phyloP scores from a whole-genome alignment of 2,329 filamentous ascomycete genomes.

The Byssochlamys sp. region DNA sequence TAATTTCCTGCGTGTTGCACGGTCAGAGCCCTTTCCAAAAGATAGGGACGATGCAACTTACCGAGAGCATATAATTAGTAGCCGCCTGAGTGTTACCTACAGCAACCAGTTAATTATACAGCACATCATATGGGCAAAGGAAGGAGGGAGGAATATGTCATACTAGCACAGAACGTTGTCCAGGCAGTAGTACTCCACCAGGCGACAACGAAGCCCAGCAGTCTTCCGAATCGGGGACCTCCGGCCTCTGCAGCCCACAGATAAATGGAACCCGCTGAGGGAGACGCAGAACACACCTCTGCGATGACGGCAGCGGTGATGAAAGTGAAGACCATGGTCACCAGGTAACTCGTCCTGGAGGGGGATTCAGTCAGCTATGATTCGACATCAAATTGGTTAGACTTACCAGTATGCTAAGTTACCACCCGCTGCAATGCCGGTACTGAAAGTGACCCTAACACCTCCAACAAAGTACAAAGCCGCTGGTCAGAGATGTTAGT shows the following conservation, averaged over 20 bases:
- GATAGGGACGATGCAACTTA: conserved; percentile 16
- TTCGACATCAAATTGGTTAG: neutral
- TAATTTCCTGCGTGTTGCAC: conserved; percentile 40
- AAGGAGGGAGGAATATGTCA: neutral
- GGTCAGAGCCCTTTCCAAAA: conserved; percentile 4
- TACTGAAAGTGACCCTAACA: conserved; percentile 53
- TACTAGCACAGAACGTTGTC: conserved; percentile 50
- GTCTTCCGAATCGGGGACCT: conserved; percentile 45
- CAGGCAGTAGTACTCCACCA: conserved; percentile 57
- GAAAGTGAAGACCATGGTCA: conserved; percentile 52
- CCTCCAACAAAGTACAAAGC: conserved; percentile 54
- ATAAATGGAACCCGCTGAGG: conserved; percentile 51
- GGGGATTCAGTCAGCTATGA: conserved; percentile 1
- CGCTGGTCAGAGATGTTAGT: conserved; percentile 28
- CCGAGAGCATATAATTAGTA: conserved; percentile 45
- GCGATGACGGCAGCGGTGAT: conserved; percentile 53
- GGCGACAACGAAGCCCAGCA: conserved; percentile 53
- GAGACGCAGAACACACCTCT: conserved; percentile 52
- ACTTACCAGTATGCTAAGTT: conserved; percentile 51
- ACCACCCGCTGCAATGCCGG: conserved; percentile 52
- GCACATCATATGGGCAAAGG: neutral
- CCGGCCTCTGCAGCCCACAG: conserved; percentile 54
- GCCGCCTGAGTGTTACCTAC: conserved; percentile 43
- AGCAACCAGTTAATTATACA: conserved; percentile 1
- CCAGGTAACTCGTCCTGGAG: conserved; percentile 48